Base-by-base conservation (phyloP, 129 eudicot genomes). In the Apium graveolens region DNA sequence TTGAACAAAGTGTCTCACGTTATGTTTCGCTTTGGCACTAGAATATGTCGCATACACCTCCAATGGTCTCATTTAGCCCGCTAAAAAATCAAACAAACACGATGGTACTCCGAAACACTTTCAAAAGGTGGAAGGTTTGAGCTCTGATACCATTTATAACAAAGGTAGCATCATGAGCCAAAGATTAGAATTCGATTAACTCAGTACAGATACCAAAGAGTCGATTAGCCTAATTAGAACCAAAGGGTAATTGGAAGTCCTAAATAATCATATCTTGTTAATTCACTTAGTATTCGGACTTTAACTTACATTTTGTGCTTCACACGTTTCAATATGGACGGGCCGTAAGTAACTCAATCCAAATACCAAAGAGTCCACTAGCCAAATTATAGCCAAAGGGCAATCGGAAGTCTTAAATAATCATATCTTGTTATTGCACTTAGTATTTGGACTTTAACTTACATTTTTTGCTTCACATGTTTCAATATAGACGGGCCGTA, bases 101-200 rank as follows among this genome's bases (percentile, higher is more conserved):
- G 21, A 49, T 6, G 5, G 10, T 53, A 3, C 0, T 0, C 29
- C 65, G 21, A 24, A 53, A 57, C 66, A 57, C 32, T n/a, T n/a
- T 9, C 66, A 1, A n/a, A 1, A 60, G 68, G 32, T 26, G 12
- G 6, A 3, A 60, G 34, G 32, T 26, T 60, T 5, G 10, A 60
- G 68, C 68, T 60, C 32, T 60, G 68, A 60, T 60, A 60, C 68
- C 32, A 60, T 60, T 21, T n/a, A 60, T 60, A n/a, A 60, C 68
- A 60, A 57, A 21, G 8, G 27, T 18, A 26, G 21, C 27, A 53
- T 21, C 57, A 16, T 17, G 55, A 6, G 26, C 26, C 10, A 10
- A 18, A 24, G n/a, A n/a, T n/a, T n/a, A n/a, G n/a, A n/a, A n/a
- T n/a, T n/a, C n/a, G n/a, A n/a, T n/a, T n/a, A n/a, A 55, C 11